These are phyloP conservation scores for Starmerella asiatica DNA, from an alignment of 805 yeast species.

Conservation along the genomic window DNA sequence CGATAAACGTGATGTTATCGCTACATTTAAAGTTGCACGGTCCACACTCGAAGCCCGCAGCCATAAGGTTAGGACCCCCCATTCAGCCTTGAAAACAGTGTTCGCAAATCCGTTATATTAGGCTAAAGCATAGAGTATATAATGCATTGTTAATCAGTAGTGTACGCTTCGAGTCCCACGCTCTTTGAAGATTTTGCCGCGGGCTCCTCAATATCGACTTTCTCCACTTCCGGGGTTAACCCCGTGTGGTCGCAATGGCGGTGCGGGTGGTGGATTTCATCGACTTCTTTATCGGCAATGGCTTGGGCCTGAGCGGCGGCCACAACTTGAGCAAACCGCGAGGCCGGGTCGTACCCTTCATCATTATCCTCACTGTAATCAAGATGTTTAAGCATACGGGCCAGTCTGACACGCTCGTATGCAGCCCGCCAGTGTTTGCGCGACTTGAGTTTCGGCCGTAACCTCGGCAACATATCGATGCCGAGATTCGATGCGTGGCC, in stretches of 20 bases:
- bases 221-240: too few species aligned
- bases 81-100: too few species aligned
- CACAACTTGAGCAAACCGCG: slow-evolving; percentile 16
- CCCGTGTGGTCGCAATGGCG: neutral
- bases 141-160: too few species aligned
- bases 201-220: too few species aligned
- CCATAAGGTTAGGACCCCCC: too few species aligned
- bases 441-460: slow-evolving; percentile 71
- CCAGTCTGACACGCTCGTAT: slow-evolving; percentile 67
- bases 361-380: neutral
- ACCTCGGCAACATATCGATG: slow-evolving; percentile 64
- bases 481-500: slow-evolving; percentile 33
- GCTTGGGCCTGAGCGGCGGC: slow-evolving; percentile 17
- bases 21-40: slow-evolving; percentile 67
- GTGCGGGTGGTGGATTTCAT: slow-evolving; percentile 12
- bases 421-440: slow-evolving; percentile 75
- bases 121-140: too few species aligned
- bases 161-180: too few species aligned
- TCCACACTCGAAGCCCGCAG: slow-evolving; percentile 83
- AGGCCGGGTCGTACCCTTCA: slow-evolving; percentile 2
- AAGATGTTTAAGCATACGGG: slow-evolving; percentile 62
- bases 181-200: too few species aligned
- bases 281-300: slow-evolving; percentile 5
- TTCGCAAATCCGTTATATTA: too few species aligned
- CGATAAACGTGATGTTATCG: slow-evolving; percentile 67